A percentile compares a stretch with the other conserved stretches of the same genome.
These are phyloP conservation scores for Xylariaceae sp. DNA, from an alignment of 2,329 filamentous ascomycete genomes.

Conservation along the genomic window DNA sequence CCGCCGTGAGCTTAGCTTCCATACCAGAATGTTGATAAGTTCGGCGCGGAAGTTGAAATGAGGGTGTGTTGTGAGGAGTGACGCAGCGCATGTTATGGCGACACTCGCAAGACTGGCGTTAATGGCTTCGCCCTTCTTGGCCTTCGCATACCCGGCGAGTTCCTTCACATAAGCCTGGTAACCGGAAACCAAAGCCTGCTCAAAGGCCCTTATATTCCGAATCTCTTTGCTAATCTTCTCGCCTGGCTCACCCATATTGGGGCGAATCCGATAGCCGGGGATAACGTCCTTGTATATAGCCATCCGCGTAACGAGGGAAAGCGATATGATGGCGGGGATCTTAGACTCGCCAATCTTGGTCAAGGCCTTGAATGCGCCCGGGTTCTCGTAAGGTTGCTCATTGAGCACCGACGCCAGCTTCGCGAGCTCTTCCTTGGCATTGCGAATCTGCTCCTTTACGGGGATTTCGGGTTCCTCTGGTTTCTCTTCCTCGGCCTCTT, in stretches of 20 bases:
- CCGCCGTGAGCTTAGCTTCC: slow-evolving; percentile 69
- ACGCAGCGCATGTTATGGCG: slow-evolving; percentile 81
- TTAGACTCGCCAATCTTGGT: slow-evolving; percentile 66
- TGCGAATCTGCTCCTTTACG: slow-evolving; percentile 70
- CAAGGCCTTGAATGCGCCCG: slow-evolving; percentile 70
- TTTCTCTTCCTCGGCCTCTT: slow-evolving; percentile 26
- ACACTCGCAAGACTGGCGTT: slow-evolving; percentile 59
- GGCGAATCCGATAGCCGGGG: slow-evolving; percentile 90
- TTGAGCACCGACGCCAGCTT: slow-evolving; percentile 75
- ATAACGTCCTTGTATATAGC: slow-evolving; percentile 94
- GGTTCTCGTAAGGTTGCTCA: slow-evolving; percentile 88
- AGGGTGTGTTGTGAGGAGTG: slow-evolving; percentile 71
- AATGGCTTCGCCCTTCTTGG: slow-evolving; percentile 36
- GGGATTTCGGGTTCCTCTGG: slow-evolving; percentile 59
- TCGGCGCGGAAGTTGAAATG: slow-evolving; percentile 97
- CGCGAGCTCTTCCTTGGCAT: slow-evolving; percentile 89
- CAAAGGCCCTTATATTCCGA: slow-evolving; percentile 72
- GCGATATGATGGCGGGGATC: slow-evolving; percentile 72
- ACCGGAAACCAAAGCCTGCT: slow-evolving; percentile 77
- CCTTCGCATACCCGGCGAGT: slow-evolving; percentile 62
- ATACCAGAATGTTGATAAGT: slow-evolving; percentile 78
- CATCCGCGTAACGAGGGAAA: slow-evolving; percentile 80
- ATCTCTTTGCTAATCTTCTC: slow-evolving; percentile 91
- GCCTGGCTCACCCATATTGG: slow-evolving; percentile 66
- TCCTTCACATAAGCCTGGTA: slow-evolving; percentile 83